Conservation (phyloP, 306 rosid species). For the Calophaca sinica region DNA sequence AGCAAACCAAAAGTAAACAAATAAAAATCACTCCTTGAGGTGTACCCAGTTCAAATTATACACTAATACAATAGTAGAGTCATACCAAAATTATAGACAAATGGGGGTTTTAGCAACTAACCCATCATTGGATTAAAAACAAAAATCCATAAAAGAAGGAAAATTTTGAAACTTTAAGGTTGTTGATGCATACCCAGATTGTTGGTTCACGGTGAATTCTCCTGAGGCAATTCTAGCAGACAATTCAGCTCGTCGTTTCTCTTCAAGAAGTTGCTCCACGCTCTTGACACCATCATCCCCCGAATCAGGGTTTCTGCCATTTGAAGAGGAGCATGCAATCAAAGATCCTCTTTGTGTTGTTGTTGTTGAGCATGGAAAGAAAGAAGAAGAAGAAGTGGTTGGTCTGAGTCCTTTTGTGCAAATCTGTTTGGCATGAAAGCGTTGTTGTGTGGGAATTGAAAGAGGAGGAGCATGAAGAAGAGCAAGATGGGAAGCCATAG, state of each 20-base stretch:
- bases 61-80: not conserved
- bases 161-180: slow-evolving; percentile 37
- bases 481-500: slow-evolving; percentile 65
- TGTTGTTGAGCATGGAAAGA: slow-evolving; percentile 34
- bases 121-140: slow-evolving; percentile 1
- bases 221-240: slow-evolving; percentile 85
- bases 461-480: slow-evolving; percentile 54
- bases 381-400: slow-evolving; percentile 33
- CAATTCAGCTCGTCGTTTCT: slow-evolving; percentile 70
- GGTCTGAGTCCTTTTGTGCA: slow-evolving; percentile 45
- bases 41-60: slow-evolving; percentile 36
- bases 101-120: too few relatives aligned
- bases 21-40: not conserved
- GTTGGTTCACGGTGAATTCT: slow-evolving; percentile 71
- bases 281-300: slow-evolving; percentile 50
- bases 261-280: slow-evolving; percentile 53
- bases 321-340: slow-evolving; percentile 65
- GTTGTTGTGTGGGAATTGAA: slow-evolving; percentile 47
- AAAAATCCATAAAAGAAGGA: not conserved
- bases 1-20: slow-evolving; percentile 21
- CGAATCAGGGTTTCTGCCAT: slow-evolving; percentile 74
- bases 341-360: slow-evolving; percentile 58
- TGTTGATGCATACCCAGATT: slow-evolving; percentile 60
- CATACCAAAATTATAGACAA: too few relatives aligned
- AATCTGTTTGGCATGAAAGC: slow-evolving; percentile 44